Evolutionary conservation across 805 yeast genomes (phyloP).

Genomic region (Hyphopichia homilentoma): DNA sequence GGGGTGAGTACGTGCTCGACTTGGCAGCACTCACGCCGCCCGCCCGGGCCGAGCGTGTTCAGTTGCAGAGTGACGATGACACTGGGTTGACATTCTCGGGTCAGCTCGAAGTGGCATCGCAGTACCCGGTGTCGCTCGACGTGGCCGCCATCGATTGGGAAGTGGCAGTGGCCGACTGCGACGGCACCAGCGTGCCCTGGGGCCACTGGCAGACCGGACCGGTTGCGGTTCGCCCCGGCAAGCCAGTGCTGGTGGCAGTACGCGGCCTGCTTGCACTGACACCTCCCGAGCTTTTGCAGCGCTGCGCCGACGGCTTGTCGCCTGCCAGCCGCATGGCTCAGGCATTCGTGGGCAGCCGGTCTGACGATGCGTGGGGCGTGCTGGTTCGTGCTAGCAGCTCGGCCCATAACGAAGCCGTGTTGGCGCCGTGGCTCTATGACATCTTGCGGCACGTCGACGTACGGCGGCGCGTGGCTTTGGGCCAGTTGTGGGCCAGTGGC

Average conservation of each 20-base stretch:
- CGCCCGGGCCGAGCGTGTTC: conserved; percentile 11
- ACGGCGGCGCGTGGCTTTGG: conserved; percentile 11
- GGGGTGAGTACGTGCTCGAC: conserved; percentile 6
- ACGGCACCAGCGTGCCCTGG: conserved; percentile 11
- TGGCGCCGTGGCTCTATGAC: conserved; percentile 25
- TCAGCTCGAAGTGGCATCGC: conserved; percentile 7
- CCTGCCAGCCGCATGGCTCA: conserved; percentile 16
- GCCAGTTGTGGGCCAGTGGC: conserved; percentile 5
- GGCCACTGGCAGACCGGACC: conserved; percentile 20
- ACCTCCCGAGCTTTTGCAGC: conserved; percentile 12
- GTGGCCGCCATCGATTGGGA: conserved; percentile 24
- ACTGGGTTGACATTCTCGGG: conserved; percentile 7
- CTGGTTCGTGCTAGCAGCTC: conserved; percentile 12
- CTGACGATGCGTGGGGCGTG: conserved; percentile 13
- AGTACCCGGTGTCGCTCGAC: conserved; percentile 14
- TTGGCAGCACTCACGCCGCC: conserved; percentile 11
- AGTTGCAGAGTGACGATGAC: conserved; percentile 4
- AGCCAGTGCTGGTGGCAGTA: conserved; percentile 12
- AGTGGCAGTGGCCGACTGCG: conserved; percentile 23
- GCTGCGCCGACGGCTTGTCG: conserved; percentile 12
- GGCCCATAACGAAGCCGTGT: conserved; percentile 4
- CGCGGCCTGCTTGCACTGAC: conserved; percentile 17
- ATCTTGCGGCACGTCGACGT: conserved; percentile 10
- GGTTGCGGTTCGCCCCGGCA: conserved; percentile 11
- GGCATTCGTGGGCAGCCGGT: conserved; percentile 14